phyloP scores from a whole-genome alignment of 78 protist species.

The Polysphondylium violaceum region DNA sequence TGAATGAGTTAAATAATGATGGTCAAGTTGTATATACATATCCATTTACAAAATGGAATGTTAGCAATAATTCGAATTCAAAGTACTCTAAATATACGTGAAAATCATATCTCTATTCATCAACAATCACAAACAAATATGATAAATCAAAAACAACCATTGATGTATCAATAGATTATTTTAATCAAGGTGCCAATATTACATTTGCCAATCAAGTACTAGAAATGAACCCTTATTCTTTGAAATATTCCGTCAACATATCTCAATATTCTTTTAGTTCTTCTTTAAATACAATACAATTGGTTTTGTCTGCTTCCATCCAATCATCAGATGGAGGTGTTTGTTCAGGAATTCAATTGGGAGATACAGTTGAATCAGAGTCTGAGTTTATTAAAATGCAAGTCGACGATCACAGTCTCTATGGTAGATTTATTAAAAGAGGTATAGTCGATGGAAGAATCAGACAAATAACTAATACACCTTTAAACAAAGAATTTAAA shows the following conservation, averaged over 20 bases:
- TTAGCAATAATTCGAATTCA: no score
- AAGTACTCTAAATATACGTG: no score
- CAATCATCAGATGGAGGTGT: background rate
- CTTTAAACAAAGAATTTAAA: no score
- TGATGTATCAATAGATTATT: background rate
- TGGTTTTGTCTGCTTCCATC: conserved; percentile 18
- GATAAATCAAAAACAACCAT: no score
- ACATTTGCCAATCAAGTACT: conserved; percentile 5
- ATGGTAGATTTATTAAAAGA: conserved; percentile 51
- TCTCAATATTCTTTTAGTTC: background rate
- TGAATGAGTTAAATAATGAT: no score
- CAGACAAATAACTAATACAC: no score
- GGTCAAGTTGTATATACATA: no score
- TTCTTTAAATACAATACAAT: background rate
- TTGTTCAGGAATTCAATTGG: background rate
- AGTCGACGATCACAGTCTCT: background rate
- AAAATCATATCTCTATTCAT: no score
- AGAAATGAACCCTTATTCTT: conserved; percentile 9
- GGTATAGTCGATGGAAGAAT: conserved; percentile 22
- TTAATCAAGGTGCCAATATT: background rate
- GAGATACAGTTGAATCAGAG: background rate
- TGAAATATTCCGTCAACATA: conserved; percentile 20
- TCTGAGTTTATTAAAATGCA: conserved; percentile 21
- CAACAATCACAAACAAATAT: no score
- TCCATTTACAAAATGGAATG: no score